Evolutionary conservation across 805 yeast species (phyloP), one percentile per base, ranked within the genome.

Genomic region (Metschnikowia shivogae): DNA sequence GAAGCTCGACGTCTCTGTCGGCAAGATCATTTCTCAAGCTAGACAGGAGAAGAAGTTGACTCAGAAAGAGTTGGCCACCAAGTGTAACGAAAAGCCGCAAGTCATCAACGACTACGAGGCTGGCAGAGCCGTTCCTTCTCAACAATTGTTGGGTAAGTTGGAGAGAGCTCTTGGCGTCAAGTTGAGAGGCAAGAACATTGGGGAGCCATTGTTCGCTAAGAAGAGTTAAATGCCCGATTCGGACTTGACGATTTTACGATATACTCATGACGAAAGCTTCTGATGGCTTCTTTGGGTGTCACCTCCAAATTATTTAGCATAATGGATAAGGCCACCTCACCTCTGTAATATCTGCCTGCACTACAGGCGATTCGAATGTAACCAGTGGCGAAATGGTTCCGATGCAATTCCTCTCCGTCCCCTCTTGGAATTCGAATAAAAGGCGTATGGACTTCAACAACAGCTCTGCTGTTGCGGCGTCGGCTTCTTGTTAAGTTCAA

Each of bases 91-190:
- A 73, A 93, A 93, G 75, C 97, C 97, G 50, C 89, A 84, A 56
- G 86, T 93, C 49, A 82, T 93, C 62, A 90, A 89, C 68, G 99
- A 93, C 63, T 93, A 93, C 68, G 99, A 93, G 74, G 87, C 95
- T 45, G 97, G 96, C 48, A 82, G 95, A 64, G 99, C 96, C 36
- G 81, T 86, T 55, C 99, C 99, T 47, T 90, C 88, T 74, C 99
- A 93, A 74, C 98, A 90, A 70, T 69, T 93, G 43, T 77, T 93
- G 60, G 90, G 85, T 44, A 93, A 93, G 74, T 71, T 93, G 66
- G 98, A 93, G 74, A 81, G 97, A 68, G 95, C 85, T 34, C 76
- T 93, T 58, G 98, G 98, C 55, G 85, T 93, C 53, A 93, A 89
- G 73, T 80, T 93, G 63, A 82, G 98, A 73, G 99, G 99, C 63